Evolutionary conservation across 495 filamentous ascomycete species (phyloP), one percentile per base, ranked within the genome.

Genomic region (Neurospora sp.): DNA sequence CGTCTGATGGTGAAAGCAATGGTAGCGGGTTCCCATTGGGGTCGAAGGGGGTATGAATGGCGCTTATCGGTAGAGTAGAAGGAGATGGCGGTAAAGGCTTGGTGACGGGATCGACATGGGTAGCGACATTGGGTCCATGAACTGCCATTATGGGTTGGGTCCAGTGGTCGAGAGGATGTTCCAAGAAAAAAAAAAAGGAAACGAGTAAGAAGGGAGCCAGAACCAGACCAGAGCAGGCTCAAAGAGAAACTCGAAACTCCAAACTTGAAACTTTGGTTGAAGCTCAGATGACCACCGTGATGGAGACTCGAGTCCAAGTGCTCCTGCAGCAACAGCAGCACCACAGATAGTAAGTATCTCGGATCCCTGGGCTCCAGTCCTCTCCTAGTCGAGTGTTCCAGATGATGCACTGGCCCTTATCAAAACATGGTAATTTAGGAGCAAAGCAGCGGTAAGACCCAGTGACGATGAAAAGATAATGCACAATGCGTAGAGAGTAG

Each of bases 401-500:
- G 14, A 66, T 66, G 54, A 66, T 66, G 54, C 54, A 66, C 54
- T 37, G 54, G 54, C 54, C 54, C 54, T 66, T 35, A 66, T 35
- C 54, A 18, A 66, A 66, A 35, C 54, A 66, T 66, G 27, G 27
- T 66, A 35, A 66, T 66, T 31, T 66, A 66, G 35, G 27, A 72
- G 40, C 39, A 71, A 62, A 31, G 62, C 66, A 35, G 54, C 54
- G 54, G 69, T 20, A 70, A 72, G 72, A 31, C 11, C 38, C 23
- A 69, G 72, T 54, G 35, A 31, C 70, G 27, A 72, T 75, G 73
- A 78, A 76, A 77, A 75, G 75, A 78, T 78, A 74, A 77, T 77
- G 49, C 69, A 77, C 70, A 73, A 72, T 71, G 74, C 39, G 27
- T 69, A 42, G 72, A 72, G 54, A 54, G 42, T 54, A 73, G 72